Conservation (phyloP, 352 stramenopile species). For the Pythium sp. region DNA sequence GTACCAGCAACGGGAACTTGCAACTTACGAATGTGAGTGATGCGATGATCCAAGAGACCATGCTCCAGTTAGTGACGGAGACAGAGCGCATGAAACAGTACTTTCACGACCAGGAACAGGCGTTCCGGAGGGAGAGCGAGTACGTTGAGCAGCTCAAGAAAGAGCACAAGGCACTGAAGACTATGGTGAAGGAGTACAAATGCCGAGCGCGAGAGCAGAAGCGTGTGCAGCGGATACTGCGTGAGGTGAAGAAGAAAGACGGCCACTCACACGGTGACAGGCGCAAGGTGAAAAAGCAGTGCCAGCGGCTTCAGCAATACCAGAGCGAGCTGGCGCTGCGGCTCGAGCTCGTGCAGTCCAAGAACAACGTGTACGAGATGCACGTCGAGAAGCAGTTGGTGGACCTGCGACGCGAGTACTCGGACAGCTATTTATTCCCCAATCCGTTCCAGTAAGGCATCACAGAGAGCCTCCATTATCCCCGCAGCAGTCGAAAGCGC, state of each 20-base stretch:
- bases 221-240: slow-evolving; percentile 33
- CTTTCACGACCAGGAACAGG: slow-evolving; percentile 33
- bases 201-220: slow-evolving; percentile 30
- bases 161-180: slow-evolving; percentile 40
- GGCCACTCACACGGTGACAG: slow-evolving; percentile 12
- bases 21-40: slow-evolving; percentile 18
- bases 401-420: slow-evolving; percentile 62
- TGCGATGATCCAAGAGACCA: slow-evolving; percentile 25
- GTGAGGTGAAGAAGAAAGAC: slow-evolving; percentile 18
- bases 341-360: slow-evolving; percentile 62
- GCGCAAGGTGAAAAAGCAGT: slow-evolving; percentile 41
- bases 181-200: slow-evolving; percentile 36
- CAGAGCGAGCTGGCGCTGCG: slow-evolving; percentile 44
- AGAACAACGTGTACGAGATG: slow-evolving; percentile 53
- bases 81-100: slow-evolving; percentile 34
- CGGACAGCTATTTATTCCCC: slow-evolving; percentile 63
- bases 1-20: background rate
- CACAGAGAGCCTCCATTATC: background rate
- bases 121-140: slow-evolving; percentile 26
- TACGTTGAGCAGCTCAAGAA: slow-evolving; percentile 28
- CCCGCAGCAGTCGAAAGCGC: background rate
- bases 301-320: slow-evolving; percentile 37
- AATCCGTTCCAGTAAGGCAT: slow-evolving; percentile 19
- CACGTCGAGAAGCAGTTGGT: slow-evolving; percentile 46
- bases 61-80: slow-evolving; percentile 27